Evolutionary conservation across 164 flowering plant genomes (phyloP).

Genomic region (Dillenia suffruticosa): DNA sequence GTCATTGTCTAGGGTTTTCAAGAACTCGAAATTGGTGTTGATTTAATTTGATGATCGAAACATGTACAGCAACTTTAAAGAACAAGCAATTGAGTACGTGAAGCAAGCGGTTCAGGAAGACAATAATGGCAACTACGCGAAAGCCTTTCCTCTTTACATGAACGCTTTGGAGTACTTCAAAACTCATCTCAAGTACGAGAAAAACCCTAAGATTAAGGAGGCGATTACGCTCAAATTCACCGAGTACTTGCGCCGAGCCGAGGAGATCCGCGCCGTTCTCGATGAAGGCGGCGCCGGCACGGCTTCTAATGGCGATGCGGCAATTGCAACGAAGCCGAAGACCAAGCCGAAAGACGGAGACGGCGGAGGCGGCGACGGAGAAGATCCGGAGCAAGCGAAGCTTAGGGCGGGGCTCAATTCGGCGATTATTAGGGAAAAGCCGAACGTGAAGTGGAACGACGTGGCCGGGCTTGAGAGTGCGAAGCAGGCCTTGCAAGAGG

Average conservation of each 20-base stretch:
- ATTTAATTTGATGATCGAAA: background rate
- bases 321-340: slow-evolving; percentile 75
- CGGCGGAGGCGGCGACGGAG: slow-evolving; percentile 58
- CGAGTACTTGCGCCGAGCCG: slow-evolving; percentile 92
- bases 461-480: slow-evolving; percentile 98
- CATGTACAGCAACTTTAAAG: slow-evolving; percentile 99
- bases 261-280: slow-evolving; percentile 91
- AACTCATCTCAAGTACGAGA: slow-evolving; percentile 93
- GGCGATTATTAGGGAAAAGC: slow-evolving; percentile 92
- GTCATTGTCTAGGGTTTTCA: no score
- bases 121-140: slow-evolving; percentile 87
- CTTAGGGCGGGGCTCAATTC: slow-evolving; percentile 81
- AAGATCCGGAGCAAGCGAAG: slow-evolving; percentile 46
- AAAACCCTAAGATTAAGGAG: slow-evolving; percentile 89
- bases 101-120: slow-evolving; percentile 96
- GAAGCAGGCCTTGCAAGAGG: slow-evolving; percentile 96
- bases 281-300: slow-evolving; percentile 90
- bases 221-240: slow-evolving; percentile 93
- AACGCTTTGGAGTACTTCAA: slow-evolving; percentile 93
- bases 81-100: slow-evolving; percentile 94
- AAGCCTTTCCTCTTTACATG: slow-evolving; percentile 95
- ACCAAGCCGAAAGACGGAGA: slow-evolving; percentile 72
- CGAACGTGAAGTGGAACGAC: slow-evolving; percentile 94
- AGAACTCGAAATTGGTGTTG: no score
- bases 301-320: slow-evolving; percentile 71